A percentile compares a stretch with the other conserved stretches of the same genome.
Evolutionary conservation across 2,329 filamentous ascomycete species (phyloP).

Genomic region (Fusarium nodosum): DNA sequence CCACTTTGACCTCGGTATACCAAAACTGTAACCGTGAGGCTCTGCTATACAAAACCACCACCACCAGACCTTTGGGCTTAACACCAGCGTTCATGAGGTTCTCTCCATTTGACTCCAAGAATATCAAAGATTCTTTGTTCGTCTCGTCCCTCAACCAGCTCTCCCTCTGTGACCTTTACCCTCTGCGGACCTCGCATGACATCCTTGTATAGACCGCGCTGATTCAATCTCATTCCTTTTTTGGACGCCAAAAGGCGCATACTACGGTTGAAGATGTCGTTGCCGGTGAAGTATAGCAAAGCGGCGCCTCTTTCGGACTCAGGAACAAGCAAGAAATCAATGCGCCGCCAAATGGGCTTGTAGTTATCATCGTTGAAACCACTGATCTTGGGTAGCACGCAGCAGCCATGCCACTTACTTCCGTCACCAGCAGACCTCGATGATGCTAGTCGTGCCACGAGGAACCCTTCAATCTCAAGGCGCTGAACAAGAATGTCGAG

Average conservation of each 20-base stretch:
- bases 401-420: slow-evolving; percentile 92
- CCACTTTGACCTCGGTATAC: slow-evolving; percentile 43
- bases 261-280: slow-evolving; percentile 94
- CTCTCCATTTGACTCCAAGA: slow-evolving; percentile 86
- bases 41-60: slow-evolving; percentile 8
- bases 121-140: slow-evolving; percentile 86
- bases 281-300: slow-evolving; percentile 94
- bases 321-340: slow-evolving; percentile 88
- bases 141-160: slow-evolving; percentile 78
- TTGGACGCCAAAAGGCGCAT: slow-evolving; percentile 83
- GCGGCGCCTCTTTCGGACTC: slow-evolving; percentile 84
- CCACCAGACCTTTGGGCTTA: slow-evolving; percentile 54
- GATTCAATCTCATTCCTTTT: slow-evolving; percentile 88
- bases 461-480: slow-evolving; percentile 73
- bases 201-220: slow-evolving; percentile 81
- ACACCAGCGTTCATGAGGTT: slow-evolving; percentile 81
- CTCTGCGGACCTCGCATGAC: slow-evolving; percentile 71
- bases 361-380: slow-evolving; percentile 54
- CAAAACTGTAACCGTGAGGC: slow-evolving; percentile 26
- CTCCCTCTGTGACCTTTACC: slow-evolving; percentile 74
- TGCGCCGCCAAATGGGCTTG: slow-evolving; percentile 76
- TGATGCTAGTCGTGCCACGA: slow-evolving; percentile 77
- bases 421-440: slow-evolving; percentile 64
- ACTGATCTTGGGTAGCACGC: slow-evolving; percentile 69
- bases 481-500: slow-evolving; percentile 72